phyloP scores from a whole-genome alignment of 495 filamentous ascomycete genomes.

The Tuber melanosporum region DNA sequence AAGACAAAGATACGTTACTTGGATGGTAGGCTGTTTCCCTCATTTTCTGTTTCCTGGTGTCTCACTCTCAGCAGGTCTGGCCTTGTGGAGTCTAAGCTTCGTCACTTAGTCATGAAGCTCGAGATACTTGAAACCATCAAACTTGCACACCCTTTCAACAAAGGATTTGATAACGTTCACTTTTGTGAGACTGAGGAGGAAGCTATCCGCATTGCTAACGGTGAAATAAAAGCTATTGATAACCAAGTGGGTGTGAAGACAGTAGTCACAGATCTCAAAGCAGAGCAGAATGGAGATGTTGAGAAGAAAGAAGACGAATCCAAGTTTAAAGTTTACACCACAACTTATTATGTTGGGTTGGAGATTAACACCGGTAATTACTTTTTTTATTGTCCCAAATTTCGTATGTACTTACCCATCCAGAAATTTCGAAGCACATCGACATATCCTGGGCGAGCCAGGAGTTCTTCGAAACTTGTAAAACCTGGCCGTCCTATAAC shows the following conservation, averaged over 20 bases:
- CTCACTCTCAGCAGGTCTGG: slow-evolving; percentile 54
- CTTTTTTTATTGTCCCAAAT: slow-evolving; percentile 37
- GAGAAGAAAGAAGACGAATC: slow-evolving; percentile 45
- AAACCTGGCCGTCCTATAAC: slow-evolving; percentile 41
- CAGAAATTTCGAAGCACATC: slow-evolving; percentile 51
- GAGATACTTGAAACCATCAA: slow-evolving; percentile 68
- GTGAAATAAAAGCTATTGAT: slow-evolving; percentile 46
- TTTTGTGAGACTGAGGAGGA: slow-evolving; percentile 64
- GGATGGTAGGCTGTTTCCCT: slow-evolving; percentile 52
- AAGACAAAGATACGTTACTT: slow-evolving; percentile 73
- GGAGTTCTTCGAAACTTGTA: slow-evolving; percentile 45
- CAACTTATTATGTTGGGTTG: slow-evolving; percentile 81
- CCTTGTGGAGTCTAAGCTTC: slow-evolving; percentile 84
- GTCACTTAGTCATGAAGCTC: slow-evolving; percentile 70
- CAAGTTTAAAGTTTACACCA: slow-evolving; percentile 60
- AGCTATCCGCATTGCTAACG: slow-evolving; percentile 57
- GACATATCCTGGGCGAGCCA: slow-evolving; percentile 46
- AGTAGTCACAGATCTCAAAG: slow-evolving; percentile 45
- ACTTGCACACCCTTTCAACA: slow-evolving; percentile 85
- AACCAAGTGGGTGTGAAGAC: slow-evolving; percentile 48
- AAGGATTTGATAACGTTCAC: slow-evolving; percentile 79
- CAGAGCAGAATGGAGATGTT: slow-evolving; percentile 46
- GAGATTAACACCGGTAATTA: slow-evolving; percentile 59
- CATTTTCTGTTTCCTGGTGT: background rate
- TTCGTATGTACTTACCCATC: slow-evolving; percentile 35